Percentiles rank a stretch among this genome's conserved stretches.
phyloP scores from a whole-genome alignment of 495 filamentous ascomycete species.

The Penicillium robsamsonii region DNA sequence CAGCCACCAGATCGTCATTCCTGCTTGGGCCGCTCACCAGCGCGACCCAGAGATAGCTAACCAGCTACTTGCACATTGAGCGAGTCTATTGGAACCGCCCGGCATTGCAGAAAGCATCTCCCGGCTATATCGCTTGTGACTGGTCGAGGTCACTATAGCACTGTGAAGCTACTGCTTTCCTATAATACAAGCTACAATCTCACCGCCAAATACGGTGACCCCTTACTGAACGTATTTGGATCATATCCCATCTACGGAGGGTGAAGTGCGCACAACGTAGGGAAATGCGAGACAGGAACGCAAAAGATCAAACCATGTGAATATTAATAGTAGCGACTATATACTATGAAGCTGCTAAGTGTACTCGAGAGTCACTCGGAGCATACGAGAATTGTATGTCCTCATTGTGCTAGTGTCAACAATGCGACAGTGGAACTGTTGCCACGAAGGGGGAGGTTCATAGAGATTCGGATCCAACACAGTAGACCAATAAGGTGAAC shows the following conservation, averaged over 20 bases:
- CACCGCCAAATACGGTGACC: not conserved
- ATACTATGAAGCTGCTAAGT: not conserved
- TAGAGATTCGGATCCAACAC: not conserved
- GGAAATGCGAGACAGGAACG: not conserved
- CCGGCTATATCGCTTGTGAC: not conserved
- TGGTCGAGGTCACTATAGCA: not conserved
- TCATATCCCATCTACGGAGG: not conserved
- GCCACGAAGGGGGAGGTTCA: not conserved
- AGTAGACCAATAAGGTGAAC: not conserved
- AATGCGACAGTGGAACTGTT: constrained; percentile 3
- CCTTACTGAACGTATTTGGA: not conserved
- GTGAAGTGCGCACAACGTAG: not conserved
- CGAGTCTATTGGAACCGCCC: not conserved
- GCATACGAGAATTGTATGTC: not conserved
- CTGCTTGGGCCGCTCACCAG: not conserved
- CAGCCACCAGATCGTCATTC: not conserved
- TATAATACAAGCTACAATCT: too few species aligned
- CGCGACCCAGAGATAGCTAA: not conserved
- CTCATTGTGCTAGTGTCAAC: constrained; percentile 1
- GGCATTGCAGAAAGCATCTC: not conserved
- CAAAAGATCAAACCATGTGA: not conserved
- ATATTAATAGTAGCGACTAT: not conserved
- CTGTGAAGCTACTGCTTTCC: not conserved
- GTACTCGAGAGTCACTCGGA: constrained; percentile 2
- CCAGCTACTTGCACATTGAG: not conserved